These are phyloP conservation scores for Hypoxylon sp. DNA, from an alignment of 2,329 filamentous ascomycete species.

Conservation along the genomic window DNA sequence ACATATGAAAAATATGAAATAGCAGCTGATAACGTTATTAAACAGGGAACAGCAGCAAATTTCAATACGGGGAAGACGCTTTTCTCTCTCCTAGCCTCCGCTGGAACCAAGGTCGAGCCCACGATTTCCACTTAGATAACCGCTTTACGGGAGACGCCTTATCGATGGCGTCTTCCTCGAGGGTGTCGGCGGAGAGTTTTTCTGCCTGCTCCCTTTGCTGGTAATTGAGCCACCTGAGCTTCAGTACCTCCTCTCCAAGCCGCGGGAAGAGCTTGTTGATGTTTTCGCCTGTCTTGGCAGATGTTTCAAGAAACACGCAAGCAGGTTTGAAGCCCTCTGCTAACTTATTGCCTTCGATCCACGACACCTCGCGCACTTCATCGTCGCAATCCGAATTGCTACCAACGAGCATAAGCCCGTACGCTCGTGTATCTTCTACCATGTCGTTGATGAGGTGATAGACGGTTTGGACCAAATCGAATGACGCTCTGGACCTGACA, in stretches of 20 bases:
- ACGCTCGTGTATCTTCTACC: slow-evolving; percentile 48
- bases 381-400: slow-evolving; percentile 52
- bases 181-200: not conserved
- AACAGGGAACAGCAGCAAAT: not conserved
- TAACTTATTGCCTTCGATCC: slow-evolving; percentile 49
- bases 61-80: slow-evolving; percentile 15
- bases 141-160: slow-evolving; percentile 27
- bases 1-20: too few relatives aligned
- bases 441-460: slow-evolving; percentile 45
- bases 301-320: slow-evolving; percentile 52
- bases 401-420: slow-evolving; percentile 53
- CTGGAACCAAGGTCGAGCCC: slow-evolving; percentile 40
- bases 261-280: slow-evolving; percentile 51
- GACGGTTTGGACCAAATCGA: slow-evolving; percentile 30
- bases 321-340: slow-evolving; percentile 41
- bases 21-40: not conserved
- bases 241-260: slow-evolving; percentile 52
- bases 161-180: slow-evolving; percentile 5
- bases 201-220: slow-evolving; percentile 45
- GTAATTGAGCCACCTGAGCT: slow-evolving; percentile 43
- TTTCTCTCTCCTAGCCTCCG: slow-evolving; percentile 33
- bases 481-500: slow-evolving; percentile 47
- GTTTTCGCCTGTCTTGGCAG: slow-evolving; percentile 53
- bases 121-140: slow-evolving; percentile 40
- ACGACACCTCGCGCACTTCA: slow-evolving; percentile 48